A percentile compares a stretch with the other conserved stretches of the same genome.
Evolutionary conservation across 306 rosid species (phyloP).

Genomic region (Styphnolobium japonicum): DNA sequence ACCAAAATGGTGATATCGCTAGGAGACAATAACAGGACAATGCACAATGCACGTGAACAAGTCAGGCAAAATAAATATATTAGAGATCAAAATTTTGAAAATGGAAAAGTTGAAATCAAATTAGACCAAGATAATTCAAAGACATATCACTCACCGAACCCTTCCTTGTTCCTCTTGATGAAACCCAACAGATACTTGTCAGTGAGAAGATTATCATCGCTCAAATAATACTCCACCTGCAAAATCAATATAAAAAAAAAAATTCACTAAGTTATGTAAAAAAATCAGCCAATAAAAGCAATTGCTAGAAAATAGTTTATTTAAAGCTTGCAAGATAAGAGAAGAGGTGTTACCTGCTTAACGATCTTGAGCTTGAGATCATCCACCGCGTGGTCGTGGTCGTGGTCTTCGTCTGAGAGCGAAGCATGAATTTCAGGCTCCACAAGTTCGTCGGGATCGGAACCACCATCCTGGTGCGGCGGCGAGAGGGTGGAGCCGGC

Average conservation of each 20-base stretch:
- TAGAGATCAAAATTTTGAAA: background rate
- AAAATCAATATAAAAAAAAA: constrained; percentile 28
- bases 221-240: constrained; percentile 92
- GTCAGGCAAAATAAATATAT: background rate
- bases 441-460: constrained; percentile 31
- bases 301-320: background rate
- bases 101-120: background rate
- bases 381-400: constrained; percentile 38
- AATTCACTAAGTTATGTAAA: background rate
- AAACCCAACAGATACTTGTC: constrained; percentile 66
- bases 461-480: constrained; percentile 15
- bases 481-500: constrained; percentile 32
- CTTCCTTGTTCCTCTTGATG: constrained; percentile 82
- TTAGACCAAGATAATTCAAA: background rate
- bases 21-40: background rate
- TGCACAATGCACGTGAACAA: background rate
- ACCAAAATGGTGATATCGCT: background rate
- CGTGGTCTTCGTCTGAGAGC: constrained; percentile 58
- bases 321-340: too few relatives aligned
- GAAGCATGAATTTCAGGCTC: constrained; percentile 44
- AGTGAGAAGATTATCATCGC: constrained; percentile 74
- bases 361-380: constrained; percentile 80
- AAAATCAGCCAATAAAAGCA: background rate
- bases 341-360: constrained; percentile 57
- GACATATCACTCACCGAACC: constrained; percentile 64